Conservation (phyloP, 148 eudicot species). For the Pharnaceum exiguum region DNA sequence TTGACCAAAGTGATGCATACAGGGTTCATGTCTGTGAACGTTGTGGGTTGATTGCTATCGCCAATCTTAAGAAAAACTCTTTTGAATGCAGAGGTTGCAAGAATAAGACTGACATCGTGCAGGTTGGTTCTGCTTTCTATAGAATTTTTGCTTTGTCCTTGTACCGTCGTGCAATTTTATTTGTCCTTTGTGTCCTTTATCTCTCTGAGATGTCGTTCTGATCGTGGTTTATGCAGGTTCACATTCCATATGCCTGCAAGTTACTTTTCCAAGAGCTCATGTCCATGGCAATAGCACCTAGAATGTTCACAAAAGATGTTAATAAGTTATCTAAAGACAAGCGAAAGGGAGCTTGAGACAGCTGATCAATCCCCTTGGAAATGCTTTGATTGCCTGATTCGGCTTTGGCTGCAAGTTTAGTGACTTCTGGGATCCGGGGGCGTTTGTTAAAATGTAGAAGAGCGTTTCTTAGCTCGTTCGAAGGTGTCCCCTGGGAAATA, state of each 20-base stretch:
- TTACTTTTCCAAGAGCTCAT: conserved; percentile 95
- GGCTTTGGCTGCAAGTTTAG: neutral
- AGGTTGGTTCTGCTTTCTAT: conserved; percentile 37
- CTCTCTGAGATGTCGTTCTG: neutral
- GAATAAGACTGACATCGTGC: conserved; percentile 92
- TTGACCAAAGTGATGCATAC: conserved; percentile 97
- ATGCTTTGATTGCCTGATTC: neutral
- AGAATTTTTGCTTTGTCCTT: neutral
- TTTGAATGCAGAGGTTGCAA: conserved; percentile 98
- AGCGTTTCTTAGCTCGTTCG: too few relatives aligned
- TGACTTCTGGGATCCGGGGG: too few relatives aligned
- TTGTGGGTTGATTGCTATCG: conserved; percentile 91
- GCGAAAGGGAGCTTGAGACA: conserved; percentile 52
- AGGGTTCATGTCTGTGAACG: conserved; percentile 91
- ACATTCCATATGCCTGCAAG: conserved; percentile 96
- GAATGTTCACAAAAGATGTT: conserved; percentile 93
- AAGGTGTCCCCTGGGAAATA: too few relatives aligned
- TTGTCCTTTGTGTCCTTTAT: neutral
- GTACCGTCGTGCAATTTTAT: neutral
- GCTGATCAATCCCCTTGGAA: neutral
- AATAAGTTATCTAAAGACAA: conserved; percentile 54
- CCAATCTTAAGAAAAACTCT: conserved; percentile 86
- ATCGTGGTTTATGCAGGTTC: conserved; percentile 45
- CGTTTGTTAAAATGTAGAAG: too few relatives aligned
- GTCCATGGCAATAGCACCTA: conserved; percentile 99